These are phyloP conservation scores for Trichoderma virens DNA, from an alignment of 495 filamentous ascomycete species.

Conservation along the genomic window DNA sequence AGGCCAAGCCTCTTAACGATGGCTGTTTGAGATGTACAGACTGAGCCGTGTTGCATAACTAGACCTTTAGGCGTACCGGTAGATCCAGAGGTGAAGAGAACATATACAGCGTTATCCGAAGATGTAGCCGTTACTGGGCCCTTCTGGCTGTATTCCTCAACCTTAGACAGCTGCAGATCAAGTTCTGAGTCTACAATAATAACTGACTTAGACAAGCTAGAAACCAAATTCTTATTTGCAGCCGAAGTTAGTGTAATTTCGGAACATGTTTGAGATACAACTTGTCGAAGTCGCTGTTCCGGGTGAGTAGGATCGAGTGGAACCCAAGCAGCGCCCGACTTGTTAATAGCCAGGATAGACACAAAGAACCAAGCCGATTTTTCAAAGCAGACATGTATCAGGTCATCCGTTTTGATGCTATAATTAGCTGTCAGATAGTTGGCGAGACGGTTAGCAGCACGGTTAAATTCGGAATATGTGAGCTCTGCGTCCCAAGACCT, in stretches of 20 bases:
- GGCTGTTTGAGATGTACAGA: constrained; percentile 22
- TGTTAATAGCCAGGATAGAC: constrained; percentile 8
- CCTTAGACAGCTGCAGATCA: not conserved
- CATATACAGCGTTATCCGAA: constrained; percentile 37
- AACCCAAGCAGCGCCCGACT: constrained; percentile 6
- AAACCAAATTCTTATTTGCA: not conserved
- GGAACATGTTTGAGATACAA: constrained; percentile 1
- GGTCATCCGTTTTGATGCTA: constrained; percentile 41
- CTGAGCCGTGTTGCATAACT: constrained; percentile 38
- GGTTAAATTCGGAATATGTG: constrained; percentile 21
- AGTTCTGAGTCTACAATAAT: not conserved
- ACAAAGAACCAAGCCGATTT: constrained; percentile 40
- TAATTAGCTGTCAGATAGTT: not conserved
- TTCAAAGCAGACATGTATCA: constrained; percentile 40
- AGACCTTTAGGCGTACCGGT: constrained; percentile 31
- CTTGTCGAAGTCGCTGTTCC: not conserved
- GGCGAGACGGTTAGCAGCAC: not conserved
- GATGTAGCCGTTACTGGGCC: not conserved
- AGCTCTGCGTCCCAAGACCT: constrained; percentile 32
- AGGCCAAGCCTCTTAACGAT: constrained; percentile 31
- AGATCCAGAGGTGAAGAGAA: constrained; percentile 22
- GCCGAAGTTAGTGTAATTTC: not conserved
- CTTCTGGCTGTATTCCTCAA: not conserved
- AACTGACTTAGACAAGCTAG: not conserved
- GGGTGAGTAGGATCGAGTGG: constrained; percentile 7